phyloP scores from a whole-genome alignment of 2,329 filamentous ascomycete genomes.

The Exophiala mesophila region DNA sequence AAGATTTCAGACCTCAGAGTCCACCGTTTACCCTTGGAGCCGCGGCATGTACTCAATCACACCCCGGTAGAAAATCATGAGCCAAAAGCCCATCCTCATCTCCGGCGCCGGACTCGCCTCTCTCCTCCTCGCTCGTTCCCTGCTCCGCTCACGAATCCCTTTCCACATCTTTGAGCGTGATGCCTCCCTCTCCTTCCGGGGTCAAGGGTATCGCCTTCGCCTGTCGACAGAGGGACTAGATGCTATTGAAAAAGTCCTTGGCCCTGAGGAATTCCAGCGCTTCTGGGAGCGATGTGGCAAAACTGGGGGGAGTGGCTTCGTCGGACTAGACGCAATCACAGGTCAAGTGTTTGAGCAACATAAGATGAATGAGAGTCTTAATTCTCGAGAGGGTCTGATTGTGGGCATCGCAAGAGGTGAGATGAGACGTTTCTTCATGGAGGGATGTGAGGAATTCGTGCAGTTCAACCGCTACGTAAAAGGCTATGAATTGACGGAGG shows the following conservation, averaged over 20 bases:
- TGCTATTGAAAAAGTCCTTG: slow-evolving; percentile 55
- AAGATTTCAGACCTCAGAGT: too few species aligned
- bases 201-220: slow-evolving; percentile 38
- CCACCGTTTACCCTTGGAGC: too few species aligned
- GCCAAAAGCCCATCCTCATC: slow-evolving; percentile 31
- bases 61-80: slow-evolving; percentile 1
- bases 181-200: slow-evolving; percentile 27
- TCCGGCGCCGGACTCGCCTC: slow-evolving; percentile 36
- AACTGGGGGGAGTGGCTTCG: slow-evolving; percentile 53
- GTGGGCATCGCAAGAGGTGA: slow-evolving; percentile 60
- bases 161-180: slow-evolving; percentile 37
- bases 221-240: slow-evolving; percentile 28
- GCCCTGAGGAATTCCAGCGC: slow-evolving; percentile 20
- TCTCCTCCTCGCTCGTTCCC: slow-evolving; percentile 34
- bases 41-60: too few species aligned
- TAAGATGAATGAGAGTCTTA: slow-evolving; percentile 32
- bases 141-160: slow-evolving; percentile 31
- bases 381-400: slow-evolving; percentile 53
- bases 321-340: slow-evolving; percentile 49
- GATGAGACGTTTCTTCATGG: slow-evolving; percentile 56
- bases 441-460: slow-evolving; percentile 52
- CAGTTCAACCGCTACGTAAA: slow-evolving; percentile 54
- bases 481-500: slow-evolving; percentile 52
- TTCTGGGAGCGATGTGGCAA: slow-evolving; percentile 32
- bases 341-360: slow-evolving; percentile 42